Percentiles rank a stretch among this genome's conserved stretches.
Evolutionary conservation across 768 basidiomycete species (phyloP).

Genomic region (Clavaria fumosa): DNA sequence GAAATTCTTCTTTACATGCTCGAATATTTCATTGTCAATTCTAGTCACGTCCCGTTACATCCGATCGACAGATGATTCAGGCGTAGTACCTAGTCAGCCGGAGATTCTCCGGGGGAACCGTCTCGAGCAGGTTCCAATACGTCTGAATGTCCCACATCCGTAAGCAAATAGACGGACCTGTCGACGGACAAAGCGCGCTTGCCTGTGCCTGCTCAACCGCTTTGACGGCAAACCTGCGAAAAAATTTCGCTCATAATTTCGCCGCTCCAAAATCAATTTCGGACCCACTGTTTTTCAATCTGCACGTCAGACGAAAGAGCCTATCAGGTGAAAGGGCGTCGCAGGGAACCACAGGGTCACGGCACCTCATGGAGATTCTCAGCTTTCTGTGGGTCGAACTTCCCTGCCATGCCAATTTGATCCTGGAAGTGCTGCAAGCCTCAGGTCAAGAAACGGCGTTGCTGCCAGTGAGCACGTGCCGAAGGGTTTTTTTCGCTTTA

Average conservation of each 20-base stretch:
- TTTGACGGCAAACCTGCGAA: constrained; percentile 69
- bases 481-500: too few species aligned
- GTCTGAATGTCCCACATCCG: constrained; percentile 37
- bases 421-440: too few species aligned
- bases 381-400: constrained; percentile 82
- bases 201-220: constrained; percentile 96
- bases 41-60: constrained; percentile 21
- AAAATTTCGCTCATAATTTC: not conserved
- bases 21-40: constrained; percentile 83
- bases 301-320: constrained; percentile 17
- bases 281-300: constrained; percentile 91
- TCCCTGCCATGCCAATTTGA: constrained; percentile 36
- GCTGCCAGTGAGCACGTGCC: too few species aligned
- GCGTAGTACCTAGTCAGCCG: constrained; percentile 58
- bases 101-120: constrained; percentile 59
- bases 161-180: not conserved
- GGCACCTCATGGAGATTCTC: constrained; percentile 81
- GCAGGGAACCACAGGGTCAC: constrained; percentile 7
- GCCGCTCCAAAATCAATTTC: not conserved
- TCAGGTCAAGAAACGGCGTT: too few species aligned
- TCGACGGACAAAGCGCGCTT: constrained; percentile 9
- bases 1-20: constrained; percentile 60
- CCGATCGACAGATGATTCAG: constrained; percentile 3
- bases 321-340: constrained; percentile 2
- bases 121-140: constrained; percentile 87